Conservation (phyloP, 2,329 filamentous ascomycete genomes). For the Blastomyces silverae region DNA sequence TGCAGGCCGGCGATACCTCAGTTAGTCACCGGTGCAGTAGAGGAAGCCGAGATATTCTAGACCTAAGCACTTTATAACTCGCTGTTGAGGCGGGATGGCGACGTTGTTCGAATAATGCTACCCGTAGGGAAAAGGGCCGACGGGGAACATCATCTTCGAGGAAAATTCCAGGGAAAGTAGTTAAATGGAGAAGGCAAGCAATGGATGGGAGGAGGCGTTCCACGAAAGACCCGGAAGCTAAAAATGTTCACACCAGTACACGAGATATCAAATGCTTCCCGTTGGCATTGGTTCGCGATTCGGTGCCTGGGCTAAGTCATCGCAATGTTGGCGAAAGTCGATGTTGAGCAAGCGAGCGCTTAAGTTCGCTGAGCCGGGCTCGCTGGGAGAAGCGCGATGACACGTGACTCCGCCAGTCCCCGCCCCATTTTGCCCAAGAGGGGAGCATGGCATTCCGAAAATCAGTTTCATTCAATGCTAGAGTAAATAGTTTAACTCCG, state of each 20-base stretch:
- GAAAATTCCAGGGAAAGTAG: not conserved
- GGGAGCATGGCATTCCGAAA: not conserved
- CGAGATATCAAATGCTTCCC: not conserved
- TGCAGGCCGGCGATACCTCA: conserved; percentile 10
- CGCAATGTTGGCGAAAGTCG: not conserved
- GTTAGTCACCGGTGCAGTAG: not conserved
- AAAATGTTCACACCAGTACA: not conserved
- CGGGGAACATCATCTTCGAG: conserved; percentile 31
- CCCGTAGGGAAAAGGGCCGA: conserved; percentile 30
- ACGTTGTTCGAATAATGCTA: conserved; percentile 21
- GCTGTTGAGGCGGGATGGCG: conserved; percentile 2
- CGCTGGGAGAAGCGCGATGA: not conserved
- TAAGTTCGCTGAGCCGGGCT: not conserved
- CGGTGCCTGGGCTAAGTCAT: not conserved
- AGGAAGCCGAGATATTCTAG: not conserved
- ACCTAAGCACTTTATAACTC: not conserved
- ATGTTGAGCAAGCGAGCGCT: too few relatives aligned
- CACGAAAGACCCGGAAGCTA: not conserved
- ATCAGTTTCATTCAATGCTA: too few relatives aligned
- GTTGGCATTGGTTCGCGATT: not conserved
- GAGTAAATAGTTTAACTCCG: too few relatives aligned
- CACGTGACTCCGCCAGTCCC: not conserved
- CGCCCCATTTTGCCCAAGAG: not conserved
- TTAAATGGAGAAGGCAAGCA: too few relatives aligned
- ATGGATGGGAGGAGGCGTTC: too few relatives aligned